Percentiles rank a stretch among this genome's conserved stretches.
These are phyloP conservation scores for Gossypium turneri DNA, from an alignment of 345 rosid species.

Conservation along the genomic window DNA sequence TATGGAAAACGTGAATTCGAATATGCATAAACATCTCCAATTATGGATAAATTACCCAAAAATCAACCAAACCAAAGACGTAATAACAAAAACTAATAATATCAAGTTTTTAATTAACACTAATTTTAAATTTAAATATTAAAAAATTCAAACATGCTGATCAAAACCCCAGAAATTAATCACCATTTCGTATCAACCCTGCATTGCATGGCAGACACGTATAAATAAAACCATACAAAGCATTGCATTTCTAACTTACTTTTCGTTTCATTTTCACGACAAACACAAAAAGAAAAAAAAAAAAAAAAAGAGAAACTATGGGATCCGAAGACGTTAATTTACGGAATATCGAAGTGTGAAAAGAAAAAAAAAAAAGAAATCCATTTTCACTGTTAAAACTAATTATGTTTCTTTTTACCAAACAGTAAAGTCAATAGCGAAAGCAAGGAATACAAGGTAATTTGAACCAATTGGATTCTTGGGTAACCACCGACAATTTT, in stretches of 20 bases:
- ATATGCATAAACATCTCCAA: too few species aligned
- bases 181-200: neutral
- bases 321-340: neutral
- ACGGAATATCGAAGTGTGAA: neutral
- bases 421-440: neutral
- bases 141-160: neutral
- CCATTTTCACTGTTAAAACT: neutral
- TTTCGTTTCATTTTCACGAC: neutral
- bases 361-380: too few species aligned
- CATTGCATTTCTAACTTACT: too few species aligned
- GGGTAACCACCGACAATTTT: neutral
- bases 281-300: neutral
- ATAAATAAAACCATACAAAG: too few species aligned
- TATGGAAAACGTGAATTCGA: too few species aligned
- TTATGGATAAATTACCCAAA: too few species aligned
- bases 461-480: neutral
- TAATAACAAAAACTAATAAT: too few species aligned
- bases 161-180: neutral
- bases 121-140: too few species aligned
- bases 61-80: too few species aligned
- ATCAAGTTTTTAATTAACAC: too few species aligned
- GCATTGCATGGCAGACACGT: neutral
- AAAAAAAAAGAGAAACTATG: neutral
- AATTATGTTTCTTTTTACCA: neutral
- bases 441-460: neutral